phyloP scores from a whole-genome alignment of 2,329 filamentous ascomycete genomes.

The Sodiomyces alkalinus region DNA sequence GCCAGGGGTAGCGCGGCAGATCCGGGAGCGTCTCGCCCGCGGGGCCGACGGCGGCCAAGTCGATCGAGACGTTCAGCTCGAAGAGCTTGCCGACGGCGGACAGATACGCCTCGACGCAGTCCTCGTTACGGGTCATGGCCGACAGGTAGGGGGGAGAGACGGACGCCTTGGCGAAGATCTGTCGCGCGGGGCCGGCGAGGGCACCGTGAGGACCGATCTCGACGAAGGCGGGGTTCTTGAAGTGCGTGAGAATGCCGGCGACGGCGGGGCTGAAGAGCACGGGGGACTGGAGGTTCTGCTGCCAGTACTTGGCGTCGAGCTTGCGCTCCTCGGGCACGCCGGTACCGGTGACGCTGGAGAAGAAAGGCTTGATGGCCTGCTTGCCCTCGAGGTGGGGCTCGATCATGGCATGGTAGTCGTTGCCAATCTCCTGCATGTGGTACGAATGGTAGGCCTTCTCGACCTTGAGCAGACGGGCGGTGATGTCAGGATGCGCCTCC shows the following conservation, averaged over 20 bases:
- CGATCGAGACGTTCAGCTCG: slow-evolving; percentile 19
- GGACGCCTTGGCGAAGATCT: slow-evolving; percentile 29
- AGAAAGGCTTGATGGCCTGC: background rate
- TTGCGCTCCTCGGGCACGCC: background rate
- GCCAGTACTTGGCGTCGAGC: slow-evolving; percentile 27
- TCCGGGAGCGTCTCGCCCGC: slow-evolving; percentile 4
- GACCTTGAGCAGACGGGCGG: slow-evolving; percentile 19
- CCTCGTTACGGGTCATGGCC: slow-evolving; percentile 33
- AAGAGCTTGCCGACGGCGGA: slow-evolving; percentile 28
- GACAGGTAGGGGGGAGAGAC: slow-evolving; percentile 25
- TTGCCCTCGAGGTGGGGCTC: background rate
- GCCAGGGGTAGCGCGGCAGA: slow-evolving; percentile 13
- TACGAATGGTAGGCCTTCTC: slow-evolving; percentile 22
- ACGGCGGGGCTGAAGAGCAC: slow-evolving; percentile 30
- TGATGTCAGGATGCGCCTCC: slow-evolving; percentile 11
- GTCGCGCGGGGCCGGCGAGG: slow-evolving; percentile 31
- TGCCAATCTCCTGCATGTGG: slow-evolving; percentile 8
- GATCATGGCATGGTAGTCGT: background rate
- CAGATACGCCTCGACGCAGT: slow-evolving; percentile 27
- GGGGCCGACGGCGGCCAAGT: slow-evolving; percentile 2
- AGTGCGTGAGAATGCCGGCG: slow-evolving; percentile 27
- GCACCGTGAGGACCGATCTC: slow-evolving; percentile 35
- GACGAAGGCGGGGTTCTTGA: slow-evolving; percentile 31
- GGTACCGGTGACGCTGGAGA: slow-evolving; percentile 2
- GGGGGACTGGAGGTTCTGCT: slow-evolving; percentile 24